These are phyloP conservation scores for Gossypium sturtianum DNA, from an alignment of 345 rosid species.

Conservation along the genomic window DNA sequence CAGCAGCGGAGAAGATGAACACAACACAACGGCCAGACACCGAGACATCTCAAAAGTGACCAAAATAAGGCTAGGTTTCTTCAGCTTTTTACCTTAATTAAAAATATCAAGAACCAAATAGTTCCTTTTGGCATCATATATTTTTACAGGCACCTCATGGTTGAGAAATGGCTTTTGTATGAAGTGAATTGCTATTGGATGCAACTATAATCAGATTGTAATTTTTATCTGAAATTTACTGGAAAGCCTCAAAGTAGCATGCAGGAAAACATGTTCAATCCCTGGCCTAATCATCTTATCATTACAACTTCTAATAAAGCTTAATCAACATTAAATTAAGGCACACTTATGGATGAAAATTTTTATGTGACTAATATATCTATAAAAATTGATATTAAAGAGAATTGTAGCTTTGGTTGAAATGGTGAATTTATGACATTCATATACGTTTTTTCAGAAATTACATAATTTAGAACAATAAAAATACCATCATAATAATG, in stretches of 20 bases:
- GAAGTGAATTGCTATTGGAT: background rate
- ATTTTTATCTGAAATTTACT: background rate
- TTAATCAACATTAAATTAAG: background rate
- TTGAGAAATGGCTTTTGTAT: background rate
- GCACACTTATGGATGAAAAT: too few relatives aligned
- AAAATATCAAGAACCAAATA: background rate
- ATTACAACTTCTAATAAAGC: background rate
- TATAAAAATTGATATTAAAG: too few relatives aligned
- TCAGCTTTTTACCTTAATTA: background rate
- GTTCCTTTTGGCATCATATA: background rate
- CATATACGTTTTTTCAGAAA: too few relatives aligned
- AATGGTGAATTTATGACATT: too few relatives aligned
- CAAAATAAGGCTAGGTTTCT: background rate
- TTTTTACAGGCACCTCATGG: background rate
- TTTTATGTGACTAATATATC: too few relatives aligned
- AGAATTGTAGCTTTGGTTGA: too few relatives aligned
- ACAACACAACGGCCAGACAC: background rate
- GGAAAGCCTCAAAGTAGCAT: background rate
- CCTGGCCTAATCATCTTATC: background rate
- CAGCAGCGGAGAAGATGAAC: slow-evolving; percentile 44
- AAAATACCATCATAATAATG: too few relatives aligned
- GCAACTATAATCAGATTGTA: background rate
- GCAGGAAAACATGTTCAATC: background rate
- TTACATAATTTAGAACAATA: too few relatives aligned
- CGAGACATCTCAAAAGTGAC: background rate